Base-by-base conservation (phyloP, 1,284 basidiomycete species). In the Marasmius tenuissimus region DNA sequence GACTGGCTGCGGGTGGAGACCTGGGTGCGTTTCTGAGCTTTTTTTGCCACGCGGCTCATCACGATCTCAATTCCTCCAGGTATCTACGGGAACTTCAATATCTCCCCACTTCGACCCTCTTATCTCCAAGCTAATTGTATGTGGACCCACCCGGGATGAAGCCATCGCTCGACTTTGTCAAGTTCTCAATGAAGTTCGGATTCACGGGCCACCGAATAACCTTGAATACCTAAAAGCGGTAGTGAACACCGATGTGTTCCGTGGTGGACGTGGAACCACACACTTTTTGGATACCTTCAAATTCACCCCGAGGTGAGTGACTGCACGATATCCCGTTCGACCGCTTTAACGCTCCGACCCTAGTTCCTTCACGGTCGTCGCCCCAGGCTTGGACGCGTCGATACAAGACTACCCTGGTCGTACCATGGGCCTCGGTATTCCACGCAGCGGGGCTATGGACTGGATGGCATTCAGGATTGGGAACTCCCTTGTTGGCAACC, bases 381-480 rank as follows among this genome's bases (percentile, higher is more conserved):
- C 79, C 4, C 76, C 82, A 0, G 88, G 89, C 0, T 74, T 90
- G 20, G 85, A 86, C 45, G 81, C 82, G 1, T 83, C 85, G 0
- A 76, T 91, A 0, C 90, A 92, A 69, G 87, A 90, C 67, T 78
- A 85, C 20, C 87, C 88, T 2, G 85, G 85, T 1, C 78, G 90
- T 14, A 72, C 70, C 0, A 76, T 83, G 1, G 84, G 85, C 0
- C 74, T 84, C 48, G 89, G 90, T 12, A 81, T 91, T 9, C 90
- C 90, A 0, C 80, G 76, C n/a, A 84, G 85, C 61, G 90, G 90
- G 0, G 85, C 88, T 0, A 86, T 88, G 81, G 90, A 92, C 69
- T 67, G 76, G 10, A 71, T 86, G 7, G 84, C 88, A 0, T 85
- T 89, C 69, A 74, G 80, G 47, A 75, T 79, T 0, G 89, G 84